A percentile compares a stretch with the other conserved stretches of the same genome.
Evolutionary conservation across 768 basidiomycete species (phyloP).

Genomic region (Psilocybe cubensis): DNA sequence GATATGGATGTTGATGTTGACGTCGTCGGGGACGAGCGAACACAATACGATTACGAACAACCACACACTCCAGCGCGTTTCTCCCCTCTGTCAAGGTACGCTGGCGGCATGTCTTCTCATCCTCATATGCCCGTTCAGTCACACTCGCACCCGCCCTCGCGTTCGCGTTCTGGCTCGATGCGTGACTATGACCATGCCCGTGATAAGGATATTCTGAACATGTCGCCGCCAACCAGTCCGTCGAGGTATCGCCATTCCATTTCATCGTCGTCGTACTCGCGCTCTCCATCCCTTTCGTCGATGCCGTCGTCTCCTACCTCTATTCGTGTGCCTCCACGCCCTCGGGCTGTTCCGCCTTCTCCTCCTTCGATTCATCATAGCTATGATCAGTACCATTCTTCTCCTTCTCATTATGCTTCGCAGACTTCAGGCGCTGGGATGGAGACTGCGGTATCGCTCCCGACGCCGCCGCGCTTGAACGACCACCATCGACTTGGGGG

Average conservation of each 20-base stretch:
- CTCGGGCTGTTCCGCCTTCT: too few relatives aligned
- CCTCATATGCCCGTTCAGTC: neutral
- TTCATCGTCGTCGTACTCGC: too few relatives aligned
- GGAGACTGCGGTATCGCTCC: neutral
- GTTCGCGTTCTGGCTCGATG: neutral
- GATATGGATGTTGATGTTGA: neutral
- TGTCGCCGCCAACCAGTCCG: too few relatives aligned
- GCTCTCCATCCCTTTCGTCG: too few relatives aligned
- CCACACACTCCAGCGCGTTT: neutral
- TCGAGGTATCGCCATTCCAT: too few relatives aligned
- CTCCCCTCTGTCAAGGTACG: neutral
- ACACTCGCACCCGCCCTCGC: neutral
- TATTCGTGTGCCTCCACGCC: too few relatives aligned
- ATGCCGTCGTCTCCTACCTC: too few relatives aligned
- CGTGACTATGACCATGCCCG: too few relatives aligned
- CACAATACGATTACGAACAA: neutral
- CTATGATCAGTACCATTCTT: neutral
- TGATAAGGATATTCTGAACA: too few relatives aligned
- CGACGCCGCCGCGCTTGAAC: neutral
- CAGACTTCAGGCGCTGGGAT: neutral
- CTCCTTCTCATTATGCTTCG: neutral
- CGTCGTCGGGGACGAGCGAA: neutral
- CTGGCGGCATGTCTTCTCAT: neutral
- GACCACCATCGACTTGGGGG: neutral
- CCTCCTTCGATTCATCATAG: too few relatives aligned